Evolutionary conservation across 495 filamentous ascomycete species (phyloP), one percentile per base, ranked within the genome.

Genomic region (Bryoglossum gracile): DNA sequence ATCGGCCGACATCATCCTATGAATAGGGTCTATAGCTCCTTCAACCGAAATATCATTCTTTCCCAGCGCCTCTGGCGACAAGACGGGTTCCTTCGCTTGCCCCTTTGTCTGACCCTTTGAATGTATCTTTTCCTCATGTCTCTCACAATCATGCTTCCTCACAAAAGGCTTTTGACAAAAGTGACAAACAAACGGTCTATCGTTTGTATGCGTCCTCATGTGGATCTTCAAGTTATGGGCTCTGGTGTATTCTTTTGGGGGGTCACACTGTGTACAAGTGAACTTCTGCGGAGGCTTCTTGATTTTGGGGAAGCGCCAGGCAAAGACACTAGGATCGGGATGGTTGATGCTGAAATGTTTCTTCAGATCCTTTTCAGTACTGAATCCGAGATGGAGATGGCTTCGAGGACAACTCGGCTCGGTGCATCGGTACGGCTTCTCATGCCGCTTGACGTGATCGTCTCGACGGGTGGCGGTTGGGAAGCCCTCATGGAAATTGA

Each of bases 401-500:
- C n/a, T n/a, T n/a, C n/a, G n/a, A 1, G 53, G 41, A 48, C 70
- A 74, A 19, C 59, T 51, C 1, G 36, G 23, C 11, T 62, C 42
- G 5, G 55, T 44, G 51, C 70, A 73, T 33, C 48, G 54, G 51
- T 62, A 73, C 0, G 63, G 69, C 4, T 65, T 53, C 8, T 65
- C 59, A 39, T 72, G 69, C n/a, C 57, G 46, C 8, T 65, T 48
- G n/a, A 57, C 32, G 51, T 74, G 69, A 4, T 58, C 46, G 4
- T 70, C 54, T 4, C 58, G 57, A 16, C 25, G 42, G 6, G 58
- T 43, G 8, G 52, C 47, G 18, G 42, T 54, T 1, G 56, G 53
- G 53, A 70, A 72, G 2, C 71, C 71, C 46, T 69, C 60, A 42
- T 70, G 57, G 38, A 72, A 74, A 58, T 62, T 68, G 46, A 54